phyloP scores from a whole-genome alignment of 129 eudicot genomes.

The Rutidosis leptorrhynchoides region DNA sequence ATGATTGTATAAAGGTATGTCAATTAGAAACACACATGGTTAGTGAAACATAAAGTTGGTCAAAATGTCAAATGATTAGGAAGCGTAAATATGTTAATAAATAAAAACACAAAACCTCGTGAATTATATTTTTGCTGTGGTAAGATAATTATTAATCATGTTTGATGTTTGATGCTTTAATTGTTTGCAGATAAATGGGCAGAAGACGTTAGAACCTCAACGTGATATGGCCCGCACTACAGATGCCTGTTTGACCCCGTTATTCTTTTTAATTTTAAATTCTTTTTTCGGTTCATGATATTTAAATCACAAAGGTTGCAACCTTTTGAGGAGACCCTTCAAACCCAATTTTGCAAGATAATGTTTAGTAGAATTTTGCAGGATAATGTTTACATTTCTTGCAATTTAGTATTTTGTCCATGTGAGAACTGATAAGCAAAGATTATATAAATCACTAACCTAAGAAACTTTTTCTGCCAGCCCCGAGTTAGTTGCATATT shows the following conservation, averaged over 20 bases:
- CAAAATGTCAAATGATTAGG: neutral
- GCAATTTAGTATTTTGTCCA: neutral
- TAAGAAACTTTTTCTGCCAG: slow-evolving; percentile 78
- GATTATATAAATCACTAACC: slow-evolving; percentile 42
- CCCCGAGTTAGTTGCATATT: slow-evolving; percentile 89
- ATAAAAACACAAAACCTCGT: too few species aligned
- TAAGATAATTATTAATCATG: too few species aligned
- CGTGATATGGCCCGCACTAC: neutral
- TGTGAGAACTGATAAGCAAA: neutral
- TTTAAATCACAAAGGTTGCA: neutral
- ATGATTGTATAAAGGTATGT: too few species aligned
- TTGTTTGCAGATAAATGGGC: neutral
- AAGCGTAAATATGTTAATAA: neutral
- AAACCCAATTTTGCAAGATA: neutral
- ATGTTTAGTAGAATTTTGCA: neutral
- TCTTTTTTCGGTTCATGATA: neutral
- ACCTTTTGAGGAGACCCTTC: neutral
- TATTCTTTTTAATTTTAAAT: neutral
- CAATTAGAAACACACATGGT: too few species aligned
- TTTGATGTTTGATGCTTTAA: neutral
- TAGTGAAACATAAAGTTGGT: too few species aligned
- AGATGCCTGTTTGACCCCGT: neutral
- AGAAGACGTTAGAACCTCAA: neutral
- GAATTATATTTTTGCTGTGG: too few species aligned
- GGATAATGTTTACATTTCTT: neutral